A percentile compares a stretch with the other conserved stretches of the same genome.
These are phyloP conservation scores for Smittium culicis DNA, from an alignment of 371 early-diverging fungal genomes.

Conservation along the genomic window DNA sequence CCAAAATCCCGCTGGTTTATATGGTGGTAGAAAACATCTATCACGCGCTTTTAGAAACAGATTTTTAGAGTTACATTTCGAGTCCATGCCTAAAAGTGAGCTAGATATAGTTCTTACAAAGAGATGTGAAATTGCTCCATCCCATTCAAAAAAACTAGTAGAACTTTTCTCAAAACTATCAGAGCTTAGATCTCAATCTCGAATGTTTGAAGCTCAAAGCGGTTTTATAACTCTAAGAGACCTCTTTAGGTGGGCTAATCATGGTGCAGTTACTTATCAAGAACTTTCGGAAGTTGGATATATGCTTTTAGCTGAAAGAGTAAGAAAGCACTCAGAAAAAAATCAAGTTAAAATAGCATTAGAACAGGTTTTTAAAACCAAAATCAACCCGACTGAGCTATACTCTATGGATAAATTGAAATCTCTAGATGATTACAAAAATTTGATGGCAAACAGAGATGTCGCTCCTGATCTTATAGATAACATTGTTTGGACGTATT, in stretches of 20 bases:
- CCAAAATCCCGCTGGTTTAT: constrained; percentile 97
- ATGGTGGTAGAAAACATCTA: constrained; percentile 98
- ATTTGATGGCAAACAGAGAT: constrained; percentile 15
- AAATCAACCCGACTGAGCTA: constrained; percentile 18
- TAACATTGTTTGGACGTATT: constrained; percentile 81
- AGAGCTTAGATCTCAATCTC: constrained; percentile 58
- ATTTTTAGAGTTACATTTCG: constrained; percentile 94
- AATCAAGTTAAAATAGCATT: constrained; percentile 64
- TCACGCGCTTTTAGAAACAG: constrained; percentile 98
- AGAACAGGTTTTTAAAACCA: constrained; percentile 53
- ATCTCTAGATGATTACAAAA: constrained; percentile 22
- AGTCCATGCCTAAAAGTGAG: constrained; percentile 83
- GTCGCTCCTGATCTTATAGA: constrained; percentile 42
- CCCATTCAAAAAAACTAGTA: constrained; percentile 76
- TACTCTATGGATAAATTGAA: constrained; percentile 19
- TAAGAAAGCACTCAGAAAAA: constrained; percentile 74
- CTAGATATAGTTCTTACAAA: constrained; percentile 71
- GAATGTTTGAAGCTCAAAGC: constrained; percentile 85
- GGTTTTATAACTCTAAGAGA: constrained; percentile 96
- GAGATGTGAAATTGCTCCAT: constrained; percentile 78
- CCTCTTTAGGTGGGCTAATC: constrained; percentile 92
- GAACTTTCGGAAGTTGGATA: constrained; percentile 85
- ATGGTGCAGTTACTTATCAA: constrained; percentile 47
- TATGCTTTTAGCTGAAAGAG: constrained; percentile 90
- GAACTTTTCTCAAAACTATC: constrained; percentile 75